Conservation (phyloP, 805 yeast genomes). For the Kregervanrija fluxuum region DNA sequence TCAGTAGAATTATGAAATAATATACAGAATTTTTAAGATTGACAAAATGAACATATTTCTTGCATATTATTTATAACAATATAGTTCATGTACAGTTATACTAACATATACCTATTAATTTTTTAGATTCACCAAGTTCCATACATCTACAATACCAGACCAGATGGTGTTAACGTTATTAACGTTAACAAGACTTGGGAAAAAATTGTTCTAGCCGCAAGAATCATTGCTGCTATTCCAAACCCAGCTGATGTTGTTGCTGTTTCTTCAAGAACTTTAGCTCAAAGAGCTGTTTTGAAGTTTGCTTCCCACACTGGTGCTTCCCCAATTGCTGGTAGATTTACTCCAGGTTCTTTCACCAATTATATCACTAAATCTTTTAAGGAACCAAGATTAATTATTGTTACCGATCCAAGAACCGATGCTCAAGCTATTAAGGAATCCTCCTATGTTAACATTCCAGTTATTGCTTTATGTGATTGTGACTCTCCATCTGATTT, state of each 20-base stretch:
- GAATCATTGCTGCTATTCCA: slow-evolving; percentile 99
- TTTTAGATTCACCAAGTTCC: slow-evolving; percentile 88
- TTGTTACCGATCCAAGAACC: slow-evolving; percentile 99
- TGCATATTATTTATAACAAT: not conserved
- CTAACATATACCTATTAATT: slow-evolving; percentile 7
- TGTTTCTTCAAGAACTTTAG: slow-evolving; percentile 97
- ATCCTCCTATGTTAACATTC: slow-evolving; percentile 99
- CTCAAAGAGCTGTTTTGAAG: slow-evolving; percentile 99
- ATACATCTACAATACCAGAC: slow-evolving; percentile 96
- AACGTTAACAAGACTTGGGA: slow-evolving; percentile 99
- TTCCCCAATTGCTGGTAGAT: slow-evolving; percentile 99
- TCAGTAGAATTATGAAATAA: not conserved
- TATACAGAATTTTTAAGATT: no score
- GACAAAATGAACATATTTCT: no score
- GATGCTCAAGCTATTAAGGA: slow-evolving; percentile 99
- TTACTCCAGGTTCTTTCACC: slow-evolving; percentile 99
- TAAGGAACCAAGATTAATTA: slow-evolving; percentile 99
- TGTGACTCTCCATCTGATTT: slow-evolving; percentile 98
- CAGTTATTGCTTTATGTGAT: slow-evolving; percentile 98
- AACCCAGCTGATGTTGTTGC: slow-evolving; percentile 98
- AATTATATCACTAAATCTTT: slow-evolving; percentile 99
- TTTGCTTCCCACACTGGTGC: slow-evolving; percentile 99
- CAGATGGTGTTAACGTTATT: slow-evolving; percentile 98
- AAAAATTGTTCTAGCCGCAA: slow-evolving; percentile 98
- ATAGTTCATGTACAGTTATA: not conserved